Percentiles rank a stretch among this genome's conserved stretches.
Conservation (phyloP, 192 early-diverging fungal species). For the Lunasporangiospora selenospora region DNA sequence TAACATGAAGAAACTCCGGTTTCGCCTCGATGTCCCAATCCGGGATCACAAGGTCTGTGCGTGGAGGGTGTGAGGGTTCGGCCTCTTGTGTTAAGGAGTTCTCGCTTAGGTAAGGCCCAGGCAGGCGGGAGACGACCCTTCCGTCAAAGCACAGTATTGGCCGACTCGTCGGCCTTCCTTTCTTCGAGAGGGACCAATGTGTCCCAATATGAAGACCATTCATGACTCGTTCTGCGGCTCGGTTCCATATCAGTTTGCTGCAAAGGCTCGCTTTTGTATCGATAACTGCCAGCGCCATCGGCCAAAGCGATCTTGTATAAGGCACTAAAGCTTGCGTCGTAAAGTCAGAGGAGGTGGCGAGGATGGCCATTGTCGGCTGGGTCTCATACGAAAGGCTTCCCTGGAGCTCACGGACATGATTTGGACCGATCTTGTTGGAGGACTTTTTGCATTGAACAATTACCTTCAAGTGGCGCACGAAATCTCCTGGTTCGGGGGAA, state of each 20-base stretch:
- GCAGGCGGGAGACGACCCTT: constrained; percentile 9
- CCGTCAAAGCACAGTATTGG: constrained; percentile 34
- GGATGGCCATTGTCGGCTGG: constrained; percentile 39
- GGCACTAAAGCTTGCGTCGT: constrained; percentile 22
- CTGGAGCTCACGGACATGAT: constrained; percentile 37
- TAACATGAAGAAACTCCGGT: constrained; percentile 12
- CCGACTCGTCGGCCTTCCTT: background rate
- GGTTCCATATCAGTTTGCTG: constrained; percentile 39
- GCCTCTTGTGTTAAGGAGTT: background rate
- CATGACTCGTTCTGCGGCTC: constrained; percentile 40
- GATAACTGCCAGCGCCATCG: constrained; percentile 38
- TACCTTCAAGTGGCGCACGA: constrained; percentile 38
- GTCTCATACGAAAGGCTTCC: constrained; percentile 34
- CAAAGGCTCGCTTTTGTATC: constrained; percentile 14
- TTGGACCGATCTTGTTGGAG: constrained; percentile 27
- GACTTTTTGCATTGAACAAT: constrained; percentile 45
- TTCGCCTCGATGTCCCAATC: constrained; percentile 13
- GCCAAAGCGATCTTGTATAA: constrained; percentile 34
- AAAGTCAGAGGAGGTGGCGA: constrained; percentile 26
- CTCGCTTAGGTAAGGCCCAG: constrained; percentile 28
- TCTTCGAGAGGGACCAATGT: background rate
- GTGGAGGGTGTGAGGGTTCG: background rate
- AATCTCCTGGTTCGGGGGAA: constrained; percentile 17
- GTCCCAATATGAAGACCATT: constrained; percentile 27
- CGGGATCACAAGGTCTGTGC: constrained; percentile 6